Evolutionary conservation across 2,329 filamentous ascomycete species (phyloP).

Genomic region (Aspergillus sp.): DNA sequence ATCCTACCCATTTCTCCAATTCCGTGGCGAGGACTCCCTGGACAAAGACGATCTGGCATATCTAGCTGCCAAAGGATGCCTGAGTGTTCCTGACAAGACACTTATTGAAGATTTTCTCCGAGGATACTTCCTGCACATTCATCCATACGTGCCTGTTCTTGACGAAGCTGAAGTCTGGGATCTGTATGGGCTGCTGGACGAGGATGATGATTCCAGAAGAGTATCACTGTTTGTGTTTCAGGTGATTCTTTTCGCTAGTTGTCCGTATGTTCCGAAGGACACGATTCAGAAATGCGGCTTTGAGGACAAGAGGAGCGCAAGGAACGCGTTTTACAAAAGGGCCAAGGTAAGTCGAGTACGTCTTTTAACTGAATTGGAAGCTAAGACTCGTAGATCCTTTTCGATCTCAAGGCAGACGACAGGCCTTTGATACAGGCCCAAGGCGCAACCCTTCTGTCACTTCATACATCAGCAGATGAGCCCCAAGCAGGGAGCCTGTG

Average conservation of each 20-base stretch:
- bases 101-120: conserved; percentile 51
- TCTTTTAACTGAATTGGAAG: background rate
- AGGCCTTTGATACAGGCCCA: conserved; percentile 28
- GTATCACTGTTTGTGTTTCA: conserved; percentile 34
- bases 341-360: conserved; percentile 36
- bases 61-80: conserved; percentile 48
- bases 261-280: conserved; percentile 46
- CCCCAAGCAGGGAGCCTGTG: conserved; percentile 38
- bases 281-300: conserved; percentile 44
- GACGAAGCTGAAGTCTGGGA: conserved; percentile 50
- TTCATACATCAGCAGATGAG: conserved; percentile 41
- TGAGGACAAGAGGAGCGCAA: conserved; percentile 43
- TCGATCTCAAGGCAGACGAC: conserved; percentile 29
- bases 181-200: conserved; percentile 7
- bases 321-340: conserved; percentile 47
- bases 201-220: conserved; percentile 6
- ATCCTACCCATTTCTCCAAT: conserved; percentile 22
- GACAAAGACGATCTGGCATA: conserved; percentile 49
- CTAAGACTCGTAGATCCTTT: conserved; percentile 23
- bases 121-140: conserved; percentile 31
- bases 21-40: conserved; percentile 16
- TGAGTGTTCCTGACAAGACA: conserved; percentile 44
- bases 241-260: conserved; percentile 31
- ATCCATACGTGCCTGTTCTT: conserved; percentile 30
- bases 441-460: conserved; percentile 29